These are phyloP conservation scores for Dunaliella primolecta DNA, from an alignment of 139 green algal genomes.

Conservation along the genomic window DNA sequence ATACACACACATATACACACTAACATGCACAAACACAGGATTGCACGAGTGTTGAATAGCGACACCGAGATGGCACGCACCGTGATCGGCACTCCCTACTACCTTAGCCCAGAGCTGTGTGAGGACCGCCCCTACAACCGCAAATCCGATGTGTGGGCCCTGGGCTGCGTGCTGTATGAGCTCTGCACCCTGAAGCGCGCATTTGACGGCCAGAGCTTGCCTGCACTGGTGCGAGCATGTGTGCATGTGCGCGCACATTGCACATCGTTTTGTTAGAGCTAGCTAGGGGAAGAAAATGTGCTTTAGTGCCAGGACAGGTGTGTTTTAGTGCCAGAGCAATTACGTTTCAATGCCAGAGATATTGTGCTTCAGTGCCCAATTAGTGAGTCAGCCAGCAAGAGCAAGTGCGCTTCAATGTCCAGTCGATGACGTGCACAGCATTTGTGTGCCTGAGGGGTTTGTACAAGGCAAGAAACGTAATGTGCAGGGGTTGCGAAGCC, in stretches of 20 bases:
- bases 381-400: too few species aligned
- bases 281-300: too few species aligned
- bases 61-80: constrained; percentile 49
- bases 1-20: too few species aligned
- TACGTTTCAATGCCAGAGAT: background rate
- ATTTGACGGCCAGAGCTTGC: constrained; percentile 54
- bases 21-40: too few species aligned
- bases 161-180: constrained; percentile 73
- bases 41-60: constrained; percentile 48
- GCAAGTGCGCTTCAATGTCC: too few species aligned
- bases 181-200: constrained; percentile 53
- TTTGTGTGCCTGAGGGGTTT: too few species aligned
- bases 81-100: constrained; percentile 65
- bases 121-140: constrained; percentile 60
- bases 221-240: constrained; percentile 40
- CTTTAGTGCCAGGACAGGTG: background rate
- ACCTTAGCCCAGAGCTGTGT: constrained; percentile 61
- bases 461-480: too few species aligned
- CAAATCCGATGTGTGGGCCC: constrained; percentile 66
- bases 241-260: background rate
- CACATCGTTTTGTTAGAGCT: background rate
- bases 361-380: too few species aligned
- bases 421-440: too few species aligned
- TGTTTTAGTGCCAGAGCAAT: background rate
- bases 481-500: too few species aligned